phyloP scores from a whole-genome alignment of 176 grass and related monocot species.

The Pharus latifolius region DNA sequence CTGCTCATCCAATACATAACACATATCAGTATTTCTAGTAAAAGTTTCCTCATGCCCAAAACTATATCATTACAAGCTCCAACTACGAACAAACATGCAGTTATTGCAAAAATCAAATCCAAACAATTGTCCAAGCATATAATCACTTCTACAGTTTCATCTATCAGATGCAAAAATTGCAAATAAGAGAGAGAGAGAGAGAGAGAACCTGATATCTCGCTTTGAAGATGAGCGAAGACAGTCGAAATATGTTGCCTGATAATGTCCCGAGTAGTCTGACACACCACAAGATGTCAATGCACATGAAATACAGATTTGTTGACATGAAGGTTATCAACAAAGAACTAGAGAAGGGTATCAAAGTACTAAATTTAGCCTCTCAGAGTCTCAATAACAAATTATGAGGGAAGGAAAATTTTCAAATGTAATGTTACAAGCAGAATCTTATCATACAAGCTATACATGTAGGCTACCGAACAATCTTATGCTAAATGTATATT shows the following conservation, averaged over 20 bases:
- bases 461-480: background rate
- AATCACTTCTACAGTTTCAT: constrained; percentile 6
- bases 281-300: constrained; percentile 18
- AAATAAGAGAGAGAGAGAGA: constrained; percentile 14
- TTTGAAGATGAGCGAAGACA: constrained; percentile 74
- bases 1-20: constrained; percentile 41
- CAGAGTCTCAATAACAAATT: background rate
- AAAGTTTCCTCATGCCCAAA: background rate
- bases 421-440: background rate
- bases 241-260: constrained; percentile 68
- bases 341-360: background rate
- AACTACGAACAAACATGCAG: background rate
- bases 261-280: constrained; percentile 75
- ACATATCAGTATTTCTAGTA: constrained; percentile 10
- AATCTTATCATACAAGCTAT: background rate
- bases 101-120: constrained; percentile 10
- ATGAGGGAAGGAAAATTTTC: background rate
- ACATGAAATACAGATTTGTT: constrained; percentile 8
- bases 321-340: background rate
- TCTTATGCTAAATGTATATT: background rate
- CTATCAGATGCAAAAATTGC: constrained; percentile 1
- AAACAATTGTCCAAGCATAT: background rate
- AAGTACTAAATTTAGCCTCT: constrained; percentile 3
- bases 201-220: constrained; percentile 80
- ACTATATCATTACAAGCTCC: constrained; percentile 6